A percentile compares a stretch with the other conserved stretches of the same genome.
Conservation (phyloP, 352 stramenopile genomes). For the Globisporangium cylindrosporum region DNA sequence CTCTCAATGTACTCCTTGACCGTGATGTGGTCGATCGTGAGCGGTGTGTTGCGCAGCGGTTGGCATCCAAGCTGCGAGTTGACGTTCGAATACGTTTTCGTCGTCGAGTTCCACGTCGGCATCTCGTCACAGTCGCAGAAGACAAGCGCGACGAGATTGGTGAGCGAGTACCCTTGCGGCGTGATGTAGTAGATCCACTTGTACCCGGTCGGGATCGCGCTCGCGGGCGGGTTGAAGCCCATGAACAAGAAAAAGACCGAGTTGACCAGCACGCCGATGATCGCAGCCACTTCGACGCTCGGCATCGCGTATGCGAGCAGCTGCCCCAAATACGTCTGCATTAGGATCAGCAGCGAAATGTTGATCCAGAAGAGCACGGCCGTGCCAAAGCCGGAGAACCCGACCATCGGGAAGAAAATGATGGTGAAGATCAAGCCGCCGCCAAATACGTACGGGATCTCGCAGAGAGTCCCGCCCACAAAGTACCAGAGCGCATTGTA, state of each 20-base stretch:
- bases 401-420: conserved; percentile 47
- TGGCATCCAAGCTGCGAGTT: conserved; percentile 15
- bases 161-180: conserved; percentile 33
- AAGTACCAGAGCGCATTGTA: conserved; percentile 78
- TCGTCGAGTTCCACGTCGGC: neutral
- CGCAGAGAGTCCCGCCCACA: conserved; percentile 68
- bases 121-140: conserved; percentile 37
- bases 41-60: neutral
- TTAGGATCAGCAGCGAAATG: conserved; percentile 29
- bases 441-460: conserved; percentile 64
- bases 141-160: conserved; percentile 35
- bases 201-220: conserved; percentile 35
- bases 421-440: conserved; percentile 32
- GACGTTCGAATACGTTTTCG: neutral
- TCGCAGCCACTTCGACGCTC: conserved; percentile 32
- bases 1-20: conserved; percentile 32
- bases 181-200: conserved; percentile 41
- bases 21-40: conserved; percentile 14
- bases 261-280: conserved; percentile 38
- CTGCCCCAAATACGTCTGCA: conserved; percentile 38
- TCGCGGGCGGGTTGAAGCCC: conserved; percentile 41
- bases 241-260: conserved; percentile 34
- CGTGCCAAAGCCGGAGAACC: conserved; percentile 34
- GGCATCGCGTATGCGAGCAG: conserved; percentile 31
- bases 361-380: conserved; percentile 41